Evolutionary conservation across 768 basidiomycete genomes (phyloP).

Genomic region (Tremella mesenterica): DNA sequence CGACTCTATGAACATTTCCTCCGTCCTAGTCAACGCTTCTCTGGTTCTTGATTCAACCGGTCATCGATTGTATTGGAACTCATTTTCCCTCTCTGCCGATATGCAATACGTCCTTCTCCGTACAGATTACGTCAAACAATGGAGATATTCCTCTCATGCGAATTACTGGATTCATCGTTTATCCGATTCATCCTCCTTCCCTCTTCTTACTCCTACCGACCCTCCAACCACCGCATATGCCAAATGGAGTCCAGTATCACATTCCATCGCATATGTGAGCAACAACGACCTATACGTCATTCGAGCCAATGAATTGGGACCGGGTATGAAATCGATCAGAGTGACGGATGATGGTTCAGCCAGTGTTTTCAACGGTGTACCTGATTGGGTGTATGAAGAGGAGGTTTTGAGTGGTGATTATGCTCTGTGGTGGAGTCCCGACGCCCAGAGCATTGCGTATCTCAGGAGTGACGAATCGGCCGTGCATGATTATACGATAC

Average conservation of each 20-base stretch:
- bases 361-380: constrained; percentile 84
- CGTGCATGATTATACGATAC: constrained; percentile 78
- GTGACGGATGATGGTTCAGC: constrained; percentile 73
- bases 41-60: constrained; percentile 32
- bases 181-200: constrained; percentile 57
- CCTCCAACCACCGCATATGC: constrained; percentile 71
- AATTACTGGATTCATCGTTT: constrained; percentile 91
- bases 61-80: constrained; percentile 46
- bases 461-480: constrained; percentile 77
- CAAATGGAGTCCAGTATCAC: constrained; percentile 72
- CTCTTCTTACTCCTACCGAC: constrained; percentile 59
- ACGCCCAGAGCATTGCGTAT: constrained; percentile 63
- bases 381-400: constrained; percentile 72
- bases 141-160: constrained; percentile 81
- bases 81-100: constrained; percentile 82
- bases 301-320: constrained; percentile 40
- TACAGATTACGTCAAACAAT: constrained; percentile 74
- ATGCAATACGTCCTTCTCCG: constrained; percentile 82
- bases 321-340: constrained; percentile 49
- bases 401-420: constrained; percentile 58
- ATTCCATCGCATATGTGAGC: constrained; percentile 77
- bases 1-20: constrained; percentile 50
- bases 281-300: constrained; percentile 84
- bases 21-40: constrained; percentile 35
- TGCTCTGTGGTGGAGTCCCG: constrained; percentile 88